These are phyloP conservation scores for Boletus speciosus DNA, from an alignment of 768 basidiomycete genomes.

Conservation along the genomic window DNA sequence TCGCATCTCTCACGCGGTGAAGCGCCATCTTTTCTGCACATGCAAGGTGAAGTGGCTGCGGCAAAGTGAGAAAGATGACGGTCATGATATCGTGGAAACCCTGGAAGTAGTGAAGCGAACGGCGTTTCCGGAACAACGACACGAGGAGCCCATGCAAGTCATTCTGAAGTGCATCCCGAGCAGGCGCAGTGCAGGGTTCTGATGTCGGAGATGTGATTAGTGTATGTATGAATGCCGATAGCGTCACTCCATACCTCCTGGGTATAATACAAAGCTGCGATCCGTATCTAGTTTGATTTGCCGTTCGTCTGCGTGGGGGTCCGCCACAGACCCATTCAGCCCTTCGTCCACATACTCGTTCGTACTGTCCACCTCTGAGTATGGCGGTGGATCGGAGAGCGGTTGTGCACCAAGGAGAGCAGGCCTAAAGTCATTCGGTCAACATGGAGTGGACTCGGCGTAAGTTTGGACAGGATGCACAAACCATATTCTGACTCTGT, in stretches of 20 bases:
- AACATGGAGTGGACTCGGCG: constrained; percentile 16
- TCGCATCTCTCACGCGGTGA: constrained; percentile 69
- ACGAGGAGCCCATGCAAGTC: constrained; percentile 73
- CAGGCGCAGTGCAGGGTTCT: constrained; percentile 15
- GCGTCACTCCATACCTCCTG: constrained; percentile 57
- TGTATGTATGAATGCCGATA: constrained; percentile 6
- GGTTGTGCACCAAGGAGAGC: constrained; percentile 38
- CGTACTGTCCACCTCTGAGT: constrained; percentile 22
- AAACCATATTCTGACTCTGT: constrained; percentile 57
- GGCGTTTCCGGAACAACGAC: constrained; percentile 67
- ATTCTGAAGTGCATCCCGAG: constrained; percentile 54
- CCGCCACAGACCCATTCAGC: background rate
- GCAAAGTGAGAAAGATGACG: constrained; percentile 75
- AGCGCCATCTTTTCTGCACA: constrained; percentile 43
- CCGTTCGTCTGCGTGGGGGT: constrained; percentile 70
- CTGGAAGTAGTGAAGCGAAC: constrained; percentile 79
- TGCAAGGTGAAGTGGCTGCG: constrained; percentile 50
- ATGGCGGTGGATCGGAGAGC: constrained; percentile 33
- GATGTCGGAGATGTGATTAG: constrained; percentile 9
- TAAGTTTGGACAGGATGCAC: constrained; percentile 15
- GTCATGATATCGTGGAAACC: constrained; percentile 93
- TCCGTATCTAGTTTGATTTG: constrained; percentile 90
- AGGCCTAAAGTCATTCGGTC: constrained; percentile 18
- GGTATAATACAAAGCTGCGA: constrained; percentile 90
- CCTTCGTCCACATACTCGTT: constrained; percentile 4